Evolutionary conservation across 345 rosid species (phyloP).

Genomic region (Carallia pectinifolia): DNA sequence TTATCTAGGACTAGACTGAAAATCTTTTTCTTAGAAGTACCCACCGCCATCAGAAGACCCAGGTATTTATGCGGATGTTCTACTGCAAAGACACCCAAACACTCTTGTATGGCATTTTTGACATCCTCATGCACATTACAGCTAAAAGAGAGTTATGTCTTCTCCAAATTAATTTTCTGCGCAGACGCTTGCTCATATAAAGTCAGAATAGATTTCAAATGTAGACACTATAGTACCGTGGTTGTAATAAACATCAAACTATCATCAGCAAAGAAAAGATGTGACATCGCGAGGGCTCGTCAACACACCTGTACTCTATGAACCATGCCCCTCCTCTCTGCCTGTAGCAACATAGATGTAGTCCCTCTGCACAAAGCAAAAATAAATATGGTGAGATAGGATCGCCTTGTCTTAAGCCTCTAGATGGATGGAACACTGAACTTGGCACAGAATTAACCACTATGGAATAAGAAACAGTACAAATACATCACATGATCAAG

Average conservation of each 20-base stretch:
- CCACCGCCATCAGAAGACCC: too few relatives aligned
- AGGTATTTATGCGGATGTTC: too few relatives aligned
- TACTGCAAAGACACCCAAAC: too few relatives aligned
- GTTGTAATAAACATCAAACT: not conserved
- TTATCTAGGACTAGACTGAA: too few relatives aligned
- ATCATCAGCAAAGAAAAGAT: not conserved
- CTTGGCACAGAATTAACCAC: not conserved
- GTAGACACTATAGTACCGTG: too few relatives aligned
- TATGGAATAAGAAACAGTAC: not conserved
- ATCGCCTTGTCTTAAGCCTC: not conserved
- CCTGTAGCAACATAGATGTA: not conserved
- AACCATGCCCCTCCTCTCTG: not conserved
- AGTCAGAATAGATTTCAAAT: too few relatives aligned
- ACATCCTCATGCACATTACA: too few relatives aligned
- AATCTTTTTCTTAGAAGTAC: too few relatives aligned
- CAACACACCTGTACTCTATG: not conserved
- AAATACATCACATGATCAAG: not conserved
- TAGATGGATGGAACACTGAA: not conserved
- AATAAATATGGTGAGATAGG: not conserved
- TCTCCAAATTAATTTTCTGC: too few relatives aligned
- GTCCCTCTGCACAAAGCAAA: not conserved
- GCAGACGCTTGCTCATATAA: too few relatives aligned
- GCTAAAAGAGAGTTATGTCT: too few relatives aligned
- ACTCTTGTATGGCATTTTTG: too few relatives aligned
- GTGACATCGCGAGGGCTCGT: not conserved